A percentile compares a stretch with the other conserved stretches of the same genome.
phyloP scores from a whole-genome alignment of 2,329 filamentous ascomycete genomes.

The Alternaria infectoria region DNA sequence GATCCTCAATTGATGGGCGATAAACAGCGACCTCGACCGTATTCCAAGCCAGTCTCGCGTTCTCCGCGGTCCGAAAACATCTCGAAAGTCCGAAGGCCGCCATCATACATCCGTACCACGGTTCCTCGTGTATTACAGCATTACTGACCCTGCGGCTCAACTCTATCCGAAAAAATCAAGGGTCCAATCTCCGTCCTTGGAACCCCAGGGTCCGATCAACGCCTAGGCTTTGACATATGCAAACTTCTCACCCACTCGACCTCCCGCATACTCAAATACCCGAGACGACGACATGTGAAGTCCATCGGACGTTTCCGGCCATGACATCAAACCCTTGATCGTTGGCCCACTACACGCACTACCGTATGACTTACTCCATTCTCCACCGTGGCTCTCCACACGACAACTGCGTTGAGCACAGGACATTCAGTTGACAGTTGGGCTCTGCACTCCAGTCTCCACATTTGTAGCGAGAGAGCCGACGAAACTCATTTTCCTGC shows the following conservation, averaged over 20 bases:
- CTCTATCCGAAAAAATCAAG: not conserved
- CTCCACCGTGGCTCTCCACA: conserved; percentile 7
- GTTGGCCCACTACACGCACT: conserved; percentile 1
- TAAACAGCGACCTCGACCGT: not conserved
- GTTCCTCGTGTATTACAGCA: not conserved
- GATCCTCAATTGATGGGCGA: not conserved
- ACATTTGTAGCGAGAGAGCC: conserved; percentile 1
- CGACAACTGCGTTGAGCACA: not conserved
- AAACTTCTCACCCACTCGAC: not conserved
- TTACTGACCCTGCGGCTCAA: conserved; percentile 9
- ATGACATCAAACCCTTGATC: conserved; percentile 4
- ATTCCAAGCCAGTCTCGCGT: not conserved
- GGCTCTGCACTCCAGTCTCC: conserved; percentile 14
- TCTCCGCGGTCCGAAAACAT: conserved; percentile 3
- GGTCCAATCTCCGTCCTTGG: not conserved
- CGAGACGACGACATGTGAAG: not conserved
- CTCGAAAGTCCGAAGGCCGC: not conserved
- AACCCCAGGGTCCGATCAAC: conserved; percentile 5
- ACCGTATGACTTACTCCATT: conserved; percentile 6
- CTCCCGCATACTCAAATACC: not conserved
- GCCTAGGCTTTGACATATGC: not conserved
- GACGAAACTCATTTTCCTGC: not conserved
- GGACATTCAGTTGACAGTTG: not conserved
- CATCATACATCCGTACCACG: not conserved
- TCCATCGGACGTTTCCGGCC: conserved; percentile 3